Conservation (phyloP, 352 stramenopile genomes). For the Phytopythium sindhum region DNA sequence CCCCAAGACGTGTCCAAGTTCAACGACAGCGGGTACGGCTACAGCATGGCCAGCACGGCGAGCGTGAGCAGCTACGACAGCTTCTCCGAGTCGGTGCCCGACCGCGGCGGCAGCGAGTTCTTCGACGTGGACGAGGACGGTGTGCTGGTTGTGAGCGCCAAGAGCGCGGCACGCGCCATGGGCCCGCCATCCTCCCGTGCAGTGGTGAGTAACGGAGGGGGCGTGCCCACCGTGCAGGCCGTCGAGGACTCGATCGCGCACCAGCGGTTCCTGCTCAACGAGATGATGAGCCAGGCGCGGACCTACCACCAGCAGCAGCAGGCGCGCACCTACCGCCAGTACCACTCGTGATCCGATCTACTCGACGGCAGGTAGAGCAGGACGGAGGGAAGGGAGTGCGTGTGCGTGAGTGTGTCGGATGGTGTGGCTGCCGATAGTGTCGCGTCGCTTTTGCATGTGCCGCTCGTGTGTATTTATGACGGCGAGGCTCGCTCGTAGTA, state of each 20-base stretch:
- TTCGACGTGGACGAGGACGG: constrained; percentile 36
- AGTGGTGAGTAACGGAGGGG: constrained; percentile 8
- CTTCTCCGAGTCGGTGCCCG: constrained; percentile 21
- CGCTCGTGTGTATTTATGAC: constrained; percentile 9
- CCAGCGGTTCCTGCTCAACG: constrained; percentile 52
- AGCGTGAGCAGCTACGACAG: constrained; percentile 46
- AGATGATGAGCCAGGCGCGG: constrained; percentile 64
- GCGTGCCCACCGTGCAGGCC: constrained; percentile 24
- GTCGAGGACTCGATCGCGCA: constrained; percentile 68
- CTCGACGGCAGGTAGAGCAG: background rate
- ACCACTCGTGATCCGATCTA: constrained; percentile 1
- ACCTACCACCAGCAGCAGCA: constrained; percentile 29
- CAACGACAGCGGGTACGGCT: constrained; percentile 8
- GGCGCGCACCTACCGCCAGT: constrained; percentile 9
- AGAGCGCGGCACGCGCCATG: constrained; percentile 25
- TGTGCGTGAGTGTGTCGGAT: too few species aligned
- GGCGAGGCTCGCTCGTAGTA: constrained; percentile 3
- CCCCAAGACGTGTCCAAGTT: background rate
- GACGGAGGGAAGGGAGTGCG: background rate
- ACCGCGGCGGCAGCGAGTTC: constrained; percentile 24
- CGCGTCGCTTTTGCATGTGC: constrained; percentile 1
- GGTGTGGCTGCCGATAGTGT: background rate
- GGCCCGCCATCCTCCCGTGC: constrained; percentile 4
- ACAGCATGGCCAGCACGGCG: constrained; percentile 33
- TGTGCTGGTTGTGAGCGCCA: constrained; percentile 35